Base-by-base conservation (phyloP, 2,329 filamentous ascomycete species). In the Cladosporium sp. region DNA sequence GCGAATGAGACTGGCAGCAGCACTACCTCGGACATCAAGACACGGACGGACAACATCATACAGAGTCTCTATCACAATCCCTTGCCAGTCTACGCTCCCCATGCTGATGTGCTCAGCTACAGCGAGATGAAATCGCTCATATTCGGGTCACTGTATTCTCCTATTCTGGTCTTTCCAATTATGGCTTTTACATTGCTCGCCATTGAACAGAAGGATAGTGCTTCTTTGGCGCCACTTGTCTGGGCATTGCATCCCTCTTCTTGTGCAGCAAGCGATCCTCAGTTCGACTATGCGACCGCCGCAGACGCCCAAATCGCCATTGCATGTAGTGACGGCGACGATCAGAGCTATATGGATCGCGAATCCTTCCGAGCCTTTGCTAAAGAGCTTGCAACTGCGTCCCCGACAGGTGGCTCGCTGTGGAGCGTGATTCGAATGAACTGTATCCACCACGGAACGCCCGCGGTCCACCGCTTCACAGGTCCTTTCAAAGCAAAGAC, bases 1-100 rank as follows among this genome's bases (percentile, higher is more conserved):
- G 73, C 79, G 1, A 77, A 76, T 21, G 64, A 65, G 3, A 67
- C 61, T 23, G 66, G 66, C 5, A 72, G 70, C 8, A 76, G 74
- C 23, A 75, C 72, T 11, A 66, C 74, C 1, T 68, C 69, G 58
- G 78, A 77, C 35, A 77, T 83, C 60, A 72, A 78, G 55, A 60
- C 73, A 8, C 73, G 74, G 12, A 69, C 75, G 10, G 44, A 74
- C 21, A 71, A 66, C 50, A 78, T 81, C 46, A 59, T 80, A 26
- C 31, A 73, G 29, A 76, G 74, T 7, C 69, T 81, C 2, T 79
- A 79, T 65, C 78, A 81, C 69, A 75, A 77, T 37, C 80, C 80
- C 0, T 67, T 82, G 4, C 71, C 75, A 2, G 70, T 82, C 44
- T 58, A 76, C 69, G 68, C 65, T 55, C 73, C 62, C 69, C 74